phyloP scores from a whole-genome alignment of 2,329 filamentous ascomycete genomes.

The Nemania serpens region DNA sequence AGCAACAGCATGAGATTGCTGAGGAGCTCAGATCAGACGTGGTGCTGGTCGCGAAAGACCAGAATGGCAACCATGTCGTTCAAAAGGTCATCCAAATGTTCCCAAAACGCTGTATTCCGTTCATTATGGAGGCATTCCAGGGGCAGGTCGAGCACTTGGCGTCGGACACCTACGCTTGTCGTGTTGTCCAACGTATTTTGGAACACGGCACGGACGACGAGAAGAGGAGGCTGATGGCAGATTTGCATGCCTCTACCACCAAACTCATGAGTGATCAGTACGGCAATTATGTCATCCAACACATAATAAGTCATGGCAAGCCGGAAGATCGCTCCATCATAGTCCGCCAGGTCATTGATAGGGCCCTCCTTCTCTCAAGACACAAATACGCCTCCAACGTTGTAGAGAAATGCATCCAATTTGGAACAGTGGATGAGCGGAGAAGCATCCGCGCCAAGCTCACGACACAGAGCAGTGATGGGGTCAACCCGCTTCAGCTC shows the following conservation, averaged over 20 bases:
- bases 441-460: constrained; percentile 69
- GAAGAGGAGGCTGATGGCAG: constrained; percentile 72
- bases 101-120: constrained; percentile 77
- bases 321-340: constrained; percentile 73
- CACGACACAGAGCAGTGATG: constrained; percentile 63
- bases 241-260: constrained; percentile 74
- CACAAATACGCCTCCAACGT: constrained; percentile 98
- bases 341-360: constrained; percentile 72
- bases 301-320: constrained; percentile 81
- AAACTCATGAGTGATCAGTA: constrained; percentile 84
- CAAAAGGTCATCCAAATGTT: constrained; percentile 89
- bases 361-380: constrained; percentile 79
- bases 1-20: constrained; percentile 84
- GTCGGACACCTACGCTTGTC: constrained; percentile 83
- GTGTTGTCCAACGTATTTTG: constrained; percentile 89
- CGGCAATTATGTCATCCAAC: constrained; percentile 95
- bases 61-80: constrained; percentile 95
- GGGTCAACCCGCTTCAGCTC: constrained; percentile 70
- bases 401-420: constrained; percentile 87
- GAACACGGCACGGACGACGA: constrained; percentile 78
- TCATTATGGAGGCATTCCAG: constrained; percentile 81
- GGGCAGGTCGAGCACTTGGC: constrained; percentile 76
- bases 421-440: constrained; percentile 71
- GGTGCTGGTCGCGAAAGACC: constrained; percentile 77
- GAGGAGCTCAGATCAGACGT: constrained; percentile 81